phyloP scores from a whole-genome alignment of 164 flowering plant species.

The Macadamia integrifolia region DNA sequence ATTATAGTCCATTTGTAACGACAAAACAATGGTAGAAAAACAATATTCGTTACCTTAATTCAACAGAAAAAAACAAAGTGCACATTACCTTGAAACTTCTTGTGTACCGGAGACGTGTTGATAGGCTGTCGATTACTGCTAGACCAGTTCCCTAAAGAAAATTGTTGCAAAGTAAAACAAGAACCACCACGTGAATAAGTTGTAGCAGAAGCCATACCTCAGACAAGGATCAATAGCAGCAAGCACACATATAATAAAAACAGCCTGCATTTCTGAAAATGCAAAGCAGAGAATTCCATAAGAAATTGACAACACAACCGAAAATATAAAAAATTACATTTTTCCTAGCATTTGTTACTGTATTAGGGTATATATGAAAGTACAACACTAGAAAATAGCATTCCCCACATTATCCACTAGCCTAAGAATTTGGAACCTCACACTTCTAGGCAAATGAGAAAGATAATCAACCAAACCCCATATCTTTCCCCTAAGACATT shows the following conservation, averaged over 20 bases:
- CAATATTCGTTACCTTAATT: conserved; percentile 41
- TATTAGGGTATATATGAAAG: too few relatives aligned
- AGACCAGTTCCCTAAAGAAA: conserved; percentile 57
- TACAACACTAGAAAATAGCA: too few relatives aligned
- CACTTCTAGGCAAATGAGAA: too few relatives aligned
- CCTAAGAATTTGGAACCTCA: too few relatives aligned
- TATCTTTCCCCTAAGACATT: too few relatives aligned
- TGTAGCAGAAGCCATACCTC: conserved; percentile 37
- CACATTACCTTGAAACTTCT: conserved; percentile 55
- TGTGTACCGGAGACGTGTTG: conserved; percentile 50
- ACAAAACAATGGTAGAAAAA: background rate
- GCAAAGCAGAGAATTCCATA: too few relatives aligned
- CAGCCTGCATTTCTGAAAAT: conserved; percentile 46
- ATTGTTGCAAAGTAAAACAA: background rate
- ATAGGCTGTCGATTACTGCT: conserved; percentile 61
- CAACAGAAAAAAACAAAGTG: background rate
- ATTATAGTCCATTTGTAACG: background rate
- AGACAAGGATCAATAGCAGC: conserved; percentile 78
- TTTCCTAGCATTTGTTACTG: too few relatives aligned
- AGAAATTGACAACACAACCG: too few relatives aligned
- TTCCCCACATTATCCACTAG: too few relatives aligned
- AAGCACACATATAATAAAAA: conserved; percentile 71
- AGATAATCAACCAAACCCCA: too few relatives aligned
- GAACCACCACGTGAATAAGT: background rate
- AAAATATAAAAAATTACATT: too few relatives aligned